Conservation (phyloP, 2,329 filamentous ascomycete genomes). For the Aspergillus sp. region DNA sequence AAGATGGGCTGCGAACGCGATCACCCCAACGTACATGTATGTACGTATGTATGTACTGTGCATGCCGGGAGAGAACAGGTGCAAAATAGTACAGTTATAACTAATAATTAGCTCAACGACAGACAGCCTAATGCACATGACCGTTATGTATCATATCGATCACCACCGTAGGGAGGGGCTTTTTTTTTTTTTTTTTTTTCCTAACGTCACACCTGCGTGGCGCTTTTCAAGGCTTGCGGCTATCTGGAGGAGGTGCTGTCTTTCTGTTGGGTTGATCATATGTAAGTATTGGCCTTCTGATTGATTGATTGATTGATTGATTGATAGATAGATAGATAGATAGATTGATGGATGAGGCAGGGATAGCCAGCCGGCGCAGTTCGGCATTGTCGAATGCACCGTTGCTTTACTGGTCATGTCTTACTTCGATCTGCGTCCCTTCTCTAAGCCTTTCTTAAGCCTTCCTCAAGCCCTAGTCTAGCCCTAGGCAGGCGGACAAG, state of each 20-base stretch:
- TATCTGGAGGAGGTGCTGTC: background rate
- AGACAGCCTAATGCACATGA: background rate
- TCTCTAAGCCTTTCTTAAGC: background rate
- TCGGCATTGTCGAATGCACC: background rate
- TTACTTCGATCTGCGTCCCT: background rate
- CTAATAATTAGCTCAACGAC: background rate
- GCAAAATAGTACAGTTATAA: no score
- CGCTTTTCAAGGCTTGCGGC: background rate
- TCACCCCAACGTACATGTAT: background rate
- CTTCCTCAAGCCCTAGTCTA: no score
- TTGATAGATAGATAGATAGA: no score
- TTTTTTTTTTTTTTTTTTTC: background rate
- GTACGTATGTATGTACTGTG: no score
- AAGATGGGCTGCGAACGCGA: background rate
- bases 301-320: no score
- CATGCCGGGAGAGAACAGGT: background rate
- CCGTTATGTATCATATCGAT: background rate
- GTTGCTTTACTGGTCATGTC: background rate
- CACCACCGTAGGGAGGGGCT: background rate
- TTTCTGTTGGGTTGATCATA: background rate
- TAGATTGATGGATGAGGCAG: no score
- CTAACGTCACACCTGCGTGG: background rate
- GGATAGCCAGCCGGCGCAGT: no score
- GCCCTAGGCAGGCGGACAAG: background rate
- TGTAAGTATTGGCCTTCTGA: background rate